Evolutionary conservation across 495 filamentous ascomycete species (phyloP), one percentile per base, ranked within the genome.

Genomic region (Bathelium albidoporum): DNA sequence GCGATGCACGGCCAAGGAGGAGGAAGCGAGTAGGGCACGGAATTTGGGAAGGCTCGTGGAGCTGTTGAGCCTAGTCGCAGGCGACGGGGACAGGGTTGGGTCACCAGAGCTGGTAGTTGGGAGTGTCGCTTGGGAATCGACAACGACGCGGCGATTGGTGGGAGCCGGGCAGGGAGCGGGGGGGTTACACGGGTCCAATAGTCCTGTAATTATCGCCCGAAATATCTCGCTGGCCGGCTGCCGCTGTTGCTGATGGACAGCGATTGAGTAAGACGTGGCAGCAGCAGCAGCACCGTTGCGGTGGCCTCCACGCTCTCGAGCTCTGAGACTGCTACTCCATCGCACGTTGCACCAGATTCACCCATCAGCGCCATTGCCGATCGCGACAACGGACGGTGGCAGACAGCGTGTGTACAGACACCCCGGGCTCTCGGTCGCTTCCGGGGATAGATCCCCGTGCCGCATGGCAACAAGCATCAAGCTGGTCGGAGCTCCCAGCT

Each of bases 401-500:
- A 55, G 49, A 55, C 5, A 55, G 49, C 20, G 22, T 55, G 26
- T 29, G 24, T 29, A 55, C n/a, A n/a, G n/a, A n/a, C n/a, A n/a
- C n/a, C 49, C 49, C 49, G 49, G 22, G 5, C 24, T 20, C 49
- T 55, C 49, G 49, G 49, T 55, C 49, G 49, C 49, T 55, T 26
- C 49, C 49, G 49, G 49, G 44, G 49, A 24, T 24, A 55, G 49
- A 55, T 55, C 49, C 49, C 49, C 49, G 49, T 55, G 49, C 49
- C 49, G 49, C 49, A 55, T 55, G 49, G 49, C 49, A 55, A 29
- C 49, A 55, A 20, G 49, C 49, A 55, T 55, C 49, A 55, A 55
- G 49, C 49, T 55, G 49, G 49, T 29, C 49, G 49, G 22, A 29
- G 49, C 49, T 55, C 24, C 49, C 49, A 55, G 49, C 49, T 55